A percentile compares a stretch with the other conserved stretches of the same genome.
Evolutionary conservation across 129 eudicot genomes (phyloP).

Genomic region (Escallonia herrerae): DNA sequence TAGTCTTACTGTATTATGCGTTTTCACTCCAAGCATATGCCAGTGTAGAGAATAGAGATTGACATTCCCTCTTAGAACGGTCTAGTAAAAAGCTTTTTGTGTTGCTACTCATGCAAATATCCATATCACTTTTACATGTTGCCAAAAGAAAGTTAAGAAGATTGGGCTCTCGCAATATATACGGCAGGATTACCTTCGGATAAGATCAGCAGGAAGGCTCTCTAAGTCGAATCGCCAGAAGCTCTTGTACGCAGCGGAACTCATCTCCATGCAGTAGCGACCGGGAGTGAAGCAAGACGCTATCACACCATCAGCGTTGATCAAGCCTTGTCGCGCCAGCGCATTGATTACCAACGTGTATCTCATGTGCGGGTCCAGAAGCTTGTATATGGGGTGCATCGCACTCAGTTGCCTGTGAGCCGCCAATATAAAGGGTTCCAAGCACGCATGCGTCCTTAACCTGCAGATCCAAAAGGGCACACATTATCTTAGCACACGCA

Average conservation of each 20-base stretch:
- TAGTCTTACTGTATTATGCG: too few relatives aligned
- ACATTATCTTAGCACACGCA: too few relatives aligned
- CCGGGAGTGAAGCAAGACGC: constrained; percentile 92
- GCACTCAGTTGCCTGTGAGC: constrained; percentile 92
- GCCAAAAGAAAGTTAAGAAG: too few relatives aligned
- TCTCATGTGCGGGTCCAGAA: constrained; percentile 96
- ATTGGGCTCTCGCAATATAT: too few relatives aligned
- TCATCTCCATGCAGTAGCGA: constrained; percentile 84
- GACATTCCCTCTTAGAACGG: too few relatives aligned
- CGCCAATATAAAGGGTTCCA: constrained; percentile 87
- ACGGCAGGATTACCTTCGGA: constrained; percentile 58
- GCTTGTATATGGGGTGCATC: constrained; percentile 90
- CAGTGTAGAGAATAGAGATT: too few relatives aligned
- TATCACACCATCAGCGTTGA: constrained; percentile 79
- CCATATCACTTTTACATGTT: too few relatives aligned
- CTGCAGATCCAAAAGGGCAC: constrained; percentile 12
- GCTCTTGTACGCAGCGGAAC: constrained; percentile 78
- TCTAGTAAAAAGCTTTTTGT: too few relatives aligned
- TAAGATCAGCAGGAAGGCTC: constrained; percentile 91
- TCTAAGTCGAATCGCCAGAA: constrained; percentile 86
- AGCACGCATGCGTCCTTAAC: constrained; percentile 85
- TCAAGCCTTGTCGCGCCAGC: constrained; percentile 77
- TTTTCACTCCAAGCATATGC: too few relatives aligned
- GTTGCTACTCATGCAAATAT: too few relatives aligned
- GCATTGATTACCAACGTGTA: constrained; percentile 83